A percentile compares a stretch with the other conserved stretches of the same genome.
These are phyloP conservation scores for Hyphodiscus hymeniophilus DNA, from an alignment of 495 filamentous ascomycete genomes.

Conservation along the genomic window DNA sequence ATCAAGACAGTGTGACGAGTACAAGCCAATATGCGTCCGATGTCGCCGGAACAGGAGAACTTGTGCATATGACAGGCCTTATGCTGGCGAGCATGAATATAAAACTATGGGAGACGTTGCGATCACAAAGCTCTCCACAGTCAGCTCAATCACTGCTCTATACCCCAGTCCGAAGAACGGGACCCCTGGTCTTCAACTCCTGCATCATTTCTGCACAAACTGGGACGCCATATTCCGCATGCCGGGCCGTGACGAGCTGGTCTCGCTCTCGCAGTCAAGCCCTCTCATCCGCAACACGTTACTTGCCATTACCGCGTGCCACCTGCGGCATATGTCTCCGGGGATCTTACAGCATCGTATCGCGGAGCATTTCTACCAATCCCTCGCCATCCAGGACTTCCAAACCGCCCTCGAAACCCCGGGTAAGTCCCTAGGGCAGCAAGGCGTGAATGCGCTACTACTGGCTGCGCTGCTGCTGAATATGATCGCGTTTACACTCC, in stretches of 20 bases:
- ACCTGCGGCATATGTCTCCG: conserved; percentile 15
- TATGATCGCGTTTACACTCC: conserved; percentile 15
- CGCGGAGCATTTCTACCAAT: conserved; percentile 17
- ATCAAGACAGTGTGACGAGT: conserved; percentile 9
- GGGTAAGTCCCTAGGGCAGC: conserved; percentile 7
- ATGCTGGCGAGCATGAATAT: conserved; percentile 2
- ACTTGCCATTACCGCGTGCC: conserved; percentile 15
- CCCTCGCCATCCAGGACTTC: conserved; percentile 13
- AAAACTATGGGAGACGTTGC: neutral
- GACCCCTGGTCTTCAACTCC: conserved; percentile 7
- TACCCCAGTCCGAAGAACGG: conserved; percentile 10
- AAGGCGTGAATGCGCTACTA: conserved; percentile 11
- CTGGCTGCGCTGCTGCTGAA: conserved; percentile 14
- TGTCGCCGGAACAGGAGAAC: conserved; percentile 11
- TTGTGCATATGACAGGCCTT: conserved; percentile 9
- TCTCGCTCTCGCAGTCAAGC: conserved; percentile 12
- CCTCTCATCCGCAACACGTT: conserved; percentile 13
- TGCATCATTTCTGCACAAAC: conserved; percentile 15
- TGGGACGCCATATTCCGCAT: conserved; percentile 16
- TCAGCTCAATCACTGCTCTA: conserved; percentile 3
- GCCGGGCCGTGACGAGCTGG: conserved; percentile 10
- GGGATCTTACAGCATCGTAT: conserved; percentile 10
- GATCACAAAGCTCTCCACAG: conserved; percentile 5
- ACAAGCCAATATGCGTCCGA: conserved; percentile 10
- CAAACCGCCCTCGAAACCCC: conserved; percentile 13